Percentiles rank a stretch among this genome's conserved stretches.
These are phyloP conservation scores for Suillus alpinus DNA, from an alignment of 768 basidiomycete genomes.

Conservation along the genomic window DNA sequence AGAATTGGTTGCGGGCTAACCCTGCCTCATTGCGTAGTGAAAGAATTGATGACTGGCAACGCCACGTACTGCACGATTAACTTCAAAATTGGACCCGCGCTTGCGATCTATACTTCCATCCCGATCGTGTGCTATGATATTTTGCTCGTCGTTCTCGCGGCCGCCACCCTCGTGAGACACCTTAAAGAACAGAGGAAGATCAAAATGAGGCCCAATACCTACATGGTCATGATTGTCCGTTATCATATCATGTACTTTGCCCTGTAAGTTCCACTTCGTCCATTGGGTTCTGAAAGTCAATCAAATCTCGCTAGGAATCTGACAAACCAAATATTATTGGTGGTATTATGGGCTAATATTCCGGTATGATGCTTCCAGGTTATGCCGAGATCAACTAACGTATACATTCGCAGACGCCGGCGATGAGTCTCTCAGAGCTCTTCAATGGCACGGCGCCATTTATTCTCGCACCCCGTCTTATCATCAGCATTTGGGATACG, in stretches of 20 bases:
- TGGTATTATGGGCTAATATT: neutral
- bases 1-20: neutral
- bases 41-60: neutral
- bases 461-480: slow-evolving; percentile 1
- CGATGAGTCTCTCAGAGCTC: neutral
- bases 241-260: neutral
- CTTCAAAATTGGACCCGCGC: neutral
- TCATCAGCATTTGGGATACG: slow-evolving; percentile 2
- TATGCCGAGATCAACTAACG: neutral
- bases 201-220: neutral
- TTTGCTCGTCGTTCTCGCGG: neutral
- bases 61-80: neutral
- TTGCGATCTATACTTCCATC: neutral
- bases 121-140: neutral
- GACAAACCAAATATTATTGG: neutral
- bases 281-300: neutral
- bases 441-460: neutral
- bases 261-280: neutral
- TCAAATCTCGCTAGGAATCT: neutral
- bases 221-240: neutral
- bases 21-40: neutral
- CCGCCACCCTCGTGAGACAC: neutral
- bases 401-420: neutral
- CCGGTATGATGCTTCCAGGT: neutral
- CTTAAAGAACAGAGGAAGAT: neutral